Conservation (phyloP, 1,284 basidiomycete genomes). For the Athelia psychrophila region DNA sequence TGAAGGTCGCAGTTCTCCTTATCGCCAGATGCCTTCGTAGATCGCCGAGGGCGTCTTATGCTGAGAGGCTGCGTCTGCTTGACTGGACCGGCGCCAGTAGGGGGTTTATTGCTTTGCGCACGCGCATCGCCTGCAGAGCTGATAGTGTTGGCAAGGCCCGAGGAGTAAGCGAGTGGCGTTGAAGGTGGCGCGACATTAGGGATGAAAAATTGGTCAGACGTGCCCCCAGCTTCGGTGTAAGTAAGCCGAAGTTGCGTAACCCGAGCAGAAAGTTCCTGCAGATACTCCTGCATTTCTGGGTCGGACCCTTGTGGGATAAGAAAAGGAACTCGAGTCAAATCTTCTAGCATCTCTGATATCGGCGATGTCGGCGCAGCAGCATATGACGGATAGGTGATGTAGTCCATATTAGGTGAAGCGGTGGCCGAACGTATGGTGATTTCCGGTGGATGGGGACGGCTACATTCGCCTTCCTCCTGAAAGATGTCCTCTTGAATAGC, state of each 20-base stretch:
- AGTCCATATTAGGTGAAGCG: conserved; percentile 20
- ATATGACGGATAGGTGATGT: conserved; percentile 8
- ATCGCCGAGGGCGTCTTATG: conserved; percentile 14
- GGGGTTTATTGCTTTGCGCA: too few relatives aligned
- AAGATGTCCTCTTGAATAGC: conserved; percentile 17
- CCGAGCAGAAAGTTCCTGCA: conserved; percentile 58
- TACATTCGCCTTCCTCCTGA: not conserved
- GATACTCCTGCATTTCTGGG: conserved; percentile 73
- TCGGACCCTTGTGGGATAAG: conserved; percentile 39
- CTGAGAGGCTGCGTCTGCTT: conserved; percentile 6
- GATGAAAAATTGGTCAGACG: not conserved
- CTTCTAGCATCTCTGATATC: conserved; percentile 26
- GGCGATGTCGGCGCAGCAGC: conserved; percentile 8
- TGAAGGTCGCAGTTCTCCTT: conserved; percentile 32
- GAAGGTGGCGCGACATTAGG: conserved; percentile 7
- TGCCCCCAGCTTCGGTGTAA: too few relatives aligned
- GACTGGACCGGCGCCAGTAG: conserved; percentile 13
- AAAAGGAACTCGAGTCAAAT: conserved; percentile 35
- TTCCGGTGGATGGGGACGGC: conserved; percentile 17
- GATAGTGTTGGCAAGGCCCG: too few relatives aligned
- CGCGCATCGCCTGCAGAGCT: too few relatives aligned
- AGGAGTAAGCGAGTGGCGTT: conserved; percentile 9
- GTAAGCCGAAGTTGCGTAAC: not conserved
- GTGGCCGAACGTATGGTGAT: conserved; percentile 25
- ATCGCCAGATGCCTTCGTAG: conserved; percentile 11